phyloP scores from a whole-genome alignment of 352 stramenopile genomes.

The Phytophthora sansomeana region DNA sequence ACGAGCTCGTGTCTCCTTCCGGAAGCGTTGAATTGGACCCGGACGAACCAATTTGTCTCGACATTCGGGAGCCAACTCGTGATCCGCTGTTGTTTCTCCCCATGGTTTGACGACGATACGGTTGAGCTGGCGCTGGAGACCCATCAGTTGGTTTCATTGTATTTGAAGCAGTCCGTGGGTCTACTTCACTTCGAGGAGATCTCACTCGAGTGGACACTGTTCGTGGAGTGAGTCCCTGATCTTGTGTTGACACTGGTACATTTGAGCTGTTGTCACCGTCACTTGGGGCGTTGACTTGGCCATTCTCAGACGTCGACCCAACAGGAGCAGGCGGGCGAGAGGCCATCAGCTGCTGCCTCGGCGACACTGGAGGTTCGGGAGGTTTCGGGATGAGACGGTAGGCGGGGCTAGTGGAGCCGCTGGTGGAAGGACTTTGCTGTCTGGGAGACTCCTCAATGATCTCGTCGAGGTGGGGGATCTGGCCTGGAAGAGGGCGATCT shows the following conservation, averaged over 20 bases:
- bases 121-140: conserved; percentile 16
- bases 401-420: conserved; percentile 24
- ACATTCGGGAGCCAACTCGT: conserved; percentile 10
- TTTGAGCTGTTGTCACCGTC: background rate
- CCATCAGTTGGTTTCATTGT: conserved; percentile 2
- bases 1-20: conserved; percentile 8
- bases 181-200: conserved; percentile 17
- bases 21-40: conserved; percentile 7
- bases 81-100: conserved; percentile 20
- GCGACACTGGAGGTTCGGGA: conserved; percentile 15
- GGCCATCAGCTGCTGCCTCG: conserved; percentile 23
- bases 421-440: conserved; percentile 16
- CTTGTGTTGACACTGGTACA: background rate
- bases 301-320: conserved; percentile 15
- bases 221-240: conserved; percentile 1
- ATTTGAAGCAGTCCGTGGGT: background rate
- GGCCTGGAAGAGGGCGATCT: conserved; percentile 36
- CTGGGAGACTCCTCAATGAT: conserved; percentile 28
- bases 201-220: conserved; percentile 13
- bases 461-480: conserved; percentile 30
- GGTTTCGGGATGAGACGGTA: conserved; percentile 28
- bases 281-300: background rate
- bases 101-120: conserved; percentile 34
- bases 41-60: conserved; percentile 2
- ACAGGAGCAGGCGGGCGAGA: conserved; percentile 29